A percentile compares a stretch with the other conserved stretches of the same genome.
These are phyloP conservation scores for Lonicera japonica DNA, from an alignment of 129 eudicot genomes.

Conservation along the genomic window DNA sequence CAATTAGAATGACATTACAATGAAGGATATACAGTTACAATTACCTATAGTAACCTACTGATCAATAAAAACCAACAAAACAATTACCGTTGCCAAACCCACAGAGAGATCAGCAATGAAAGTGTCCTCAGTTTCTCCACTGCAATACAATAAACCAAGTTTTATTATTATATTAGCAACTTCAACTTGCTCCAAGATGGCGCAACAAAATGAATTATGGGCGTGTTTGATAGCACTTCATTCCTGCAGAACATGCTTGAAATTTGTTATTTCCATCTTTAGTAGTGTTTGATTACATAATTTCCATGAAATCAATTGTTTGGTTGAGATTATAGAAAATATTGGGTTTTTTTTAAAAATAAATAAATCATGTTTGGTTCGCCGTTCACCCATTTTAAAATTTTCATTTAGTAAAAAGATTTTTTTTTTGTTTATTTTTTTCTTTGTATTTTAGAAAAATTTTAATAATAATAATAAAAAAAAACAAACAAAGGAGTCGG, in stretches of 20 bases:
- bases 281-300: neutral
- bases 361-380: no score
- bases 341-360: no score
- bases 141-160: slow-evolving; percentile 11
- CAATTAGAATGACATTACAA: neutral
- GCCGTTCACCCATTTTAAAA: no score
- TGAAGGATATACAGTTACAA: neutral
- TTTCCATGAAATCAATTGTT: neutral
- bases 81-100: slow-evolving; percentile 76
- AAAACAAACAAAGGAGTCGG: no score
- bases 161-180: no score
- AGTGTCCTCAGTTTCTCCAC: slow-evolving; percentile 93
- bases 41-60: neutral
- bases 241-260: no score
- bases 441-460: no score
- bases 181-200: neutral
- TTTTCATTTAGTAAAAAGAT: no score
- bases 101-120: slow-evolving; percentile 95
- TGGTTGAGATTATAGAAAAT: no score
- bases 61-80: no score
- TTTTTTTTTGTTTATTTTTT: no score
- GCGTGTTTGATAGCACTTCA: neutral
- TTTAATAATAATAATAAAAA: no score
- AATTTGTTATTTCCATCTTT: neutral
- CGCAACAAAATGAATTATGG: slow-evolving; percentile 1